phyloP scores from a whole-genome alignment of 1,139 yeast species.

The Yamadazyma trypodendri region DNA sequence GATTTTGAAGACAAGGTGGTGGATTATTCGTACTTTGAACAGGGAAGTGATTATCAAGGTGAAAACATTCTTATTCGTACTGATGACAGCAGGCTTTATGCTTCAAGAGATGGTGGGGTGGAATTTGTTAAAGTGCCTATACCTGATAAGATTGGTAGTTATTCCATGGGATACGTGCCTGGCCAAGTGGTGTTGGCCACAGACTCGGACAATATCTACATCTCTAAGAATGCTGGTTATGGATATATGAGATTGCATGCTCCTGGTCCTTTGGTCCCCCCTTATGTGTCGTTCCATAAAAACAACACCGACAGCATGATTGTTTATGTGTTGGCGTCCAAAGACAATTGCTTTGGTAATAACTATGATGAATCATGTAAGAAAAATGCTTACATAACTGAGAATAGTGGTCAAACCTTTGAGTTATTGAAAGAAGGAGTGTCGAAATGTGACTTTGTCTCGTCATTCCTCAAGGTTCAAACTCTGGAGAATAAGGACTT shows the following conservation, averaged over 20 bases:
- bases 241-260: constrained; percentile 44
- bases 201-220: constrained; percentile 45
- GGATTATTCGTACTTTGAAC: constrained; percentile 59
- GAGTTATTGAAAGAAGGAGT: constrained; percentile 49
- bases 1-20: constrained; percentile 45
- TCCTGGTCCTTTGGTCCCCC: constrained; percentile 48
- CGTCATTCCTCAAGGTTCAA: constrained; percentile 39
- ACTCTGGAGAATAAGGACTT: constrained; percentile 37
- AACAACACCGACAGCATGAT: constrained; percentile 57
- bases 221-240: constrained; percentile 69
- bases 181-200: constrained; percentile 66
- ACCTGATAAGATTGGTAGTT: constrained; percentile 49
- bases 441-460: constrained; percentile 65
- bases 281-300: constrained; percentile 58
- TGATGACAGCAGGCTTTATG: constrained; percentile 45
- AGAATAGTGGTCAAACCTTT: constrained; percentile 66
- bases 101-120: constrained; percentile 80
- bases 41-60: constrained; percentile 42
- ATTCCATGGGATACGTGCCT: constrained; percentile 61
- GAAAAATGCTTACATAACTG: constrained; percentile 57
- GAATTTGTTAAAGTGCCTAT: constrained; percentile 50
- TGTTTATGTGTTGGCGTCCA: constrained; percentile 38
- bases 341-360: constrained; percentile 47
- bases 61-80: constrained; percentile 76
- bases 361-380: constrained; percentile 47